Percentiles rank a stretch among this genome's conserved stretches.
phyloP scores from a whole-genome alignment of 192 early-diverging fungal genomes.

The Chytriomyces sp. region DNA sequence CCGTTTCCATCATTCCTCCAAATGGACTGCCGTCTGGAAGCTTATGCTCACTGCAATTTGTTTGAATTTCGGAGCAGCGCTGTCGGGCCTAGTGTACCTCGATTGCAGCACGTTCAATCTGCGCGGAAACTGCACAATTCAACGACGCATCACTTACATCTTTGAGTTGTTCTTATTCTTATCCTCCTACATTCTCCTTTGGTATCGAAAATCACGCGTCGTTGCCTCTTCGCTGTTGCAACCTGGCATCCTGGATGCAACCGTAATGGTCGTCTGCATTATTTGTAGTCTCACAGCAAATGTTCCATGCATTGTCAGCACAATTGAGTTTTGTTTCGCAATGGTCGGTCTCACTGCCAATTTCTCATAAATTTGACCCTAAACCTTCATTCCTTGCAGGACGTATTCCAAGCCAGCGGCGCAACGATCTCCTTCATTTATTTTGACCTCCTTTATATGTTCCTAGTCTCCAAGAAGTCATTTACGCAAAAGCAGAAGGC shows the following conservation, averaged over 20 bases:
- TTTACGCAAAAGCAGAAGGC: background rate
- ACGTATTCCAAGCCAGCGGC: background rate
- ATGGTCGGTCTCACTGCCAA: no score
- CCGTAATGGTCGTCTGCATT: background rate
- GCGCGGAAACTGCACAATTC: background rate
- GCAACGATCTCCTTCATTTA: background rate
- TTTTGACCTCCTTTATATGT: background rate
- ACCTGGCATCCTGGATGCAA: background rate
- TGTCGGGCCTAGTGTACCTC: background rate
- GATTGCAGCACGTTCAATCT: background rate
- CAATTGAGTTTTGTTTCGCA: background rate
- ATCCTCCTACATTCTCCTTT: background rate
- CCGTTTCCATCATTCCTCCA: background rate
- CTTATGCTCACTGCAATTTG: background rate
- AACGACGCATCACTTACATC: background rate
- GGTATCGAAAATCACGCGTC: background rate
- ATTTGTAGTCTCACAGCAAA: background rate
- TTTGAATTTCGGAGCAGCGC: background rate
- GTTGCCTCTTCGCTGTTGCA: background rate
- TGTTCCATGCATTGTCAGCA: background rate
- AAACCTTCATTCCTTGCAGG: no score
- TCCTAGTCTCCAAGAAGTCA: background rate
- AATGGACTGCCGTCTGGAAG: background rate
- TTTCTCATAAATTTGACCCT: no score
- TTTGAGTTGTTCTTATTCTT: background rate